Conservation (phyloP, 2,329 filamentous ascomycete species). For the Colletotrichum magnum region DNA sequence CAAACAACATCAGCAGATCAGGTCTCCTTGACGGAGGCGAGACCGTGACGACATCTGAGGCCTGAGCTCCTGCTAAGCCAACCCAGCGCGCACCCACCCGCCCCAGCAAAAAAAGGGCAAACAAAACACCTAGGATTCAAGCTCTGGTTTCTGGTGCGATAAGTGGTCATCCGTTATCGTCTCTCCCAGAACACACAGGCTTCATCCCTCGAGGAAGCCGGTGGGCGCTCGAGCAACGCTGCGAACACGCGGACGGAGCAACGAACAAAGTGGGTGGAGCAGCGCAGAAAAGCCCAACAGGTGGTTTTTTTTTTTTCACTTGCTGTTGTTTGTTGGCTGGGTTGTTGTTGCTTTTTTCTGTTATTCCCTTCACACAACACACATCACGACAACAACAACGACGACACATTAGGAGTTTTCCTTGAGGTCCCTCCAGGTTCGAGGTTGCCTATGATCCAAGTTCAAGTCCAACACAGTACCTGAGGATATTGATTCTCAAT, state of each 20-base stretch:
- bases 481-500: no score
- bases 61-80: no score
- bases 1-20: background rate
- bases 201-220: constrained; percentile 15
- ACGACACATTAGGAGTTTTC: background rate
- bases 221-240: constrained; percentile 11
- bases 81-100: background rate
- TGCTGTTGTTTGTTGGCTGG: no score
- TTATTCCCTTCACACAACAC: constrained; percentile 4
- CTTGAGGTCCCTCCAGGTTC: background rate
- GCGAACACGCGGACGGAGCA: no score
- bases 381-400: background rate
- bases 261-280: no score
- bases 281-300: no score
- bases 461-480: background rate
- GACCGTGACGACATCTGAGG: constrained; percentile 11
- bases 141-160: no score
- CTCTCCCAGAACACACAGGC: background rate
- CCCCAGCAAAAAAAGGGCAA: background rate
- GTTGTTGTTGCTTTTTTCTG: background rate
- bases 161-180: no score
- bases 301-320: no score
- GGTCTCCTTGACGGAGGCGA: background rate
- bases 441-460: background rate
- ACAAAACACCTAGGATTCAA: no score